Evolutionary conservation across 2,329 filamentous ascomycete species (phyloP).

Genomic region (Alternaria sp.): DNA sequence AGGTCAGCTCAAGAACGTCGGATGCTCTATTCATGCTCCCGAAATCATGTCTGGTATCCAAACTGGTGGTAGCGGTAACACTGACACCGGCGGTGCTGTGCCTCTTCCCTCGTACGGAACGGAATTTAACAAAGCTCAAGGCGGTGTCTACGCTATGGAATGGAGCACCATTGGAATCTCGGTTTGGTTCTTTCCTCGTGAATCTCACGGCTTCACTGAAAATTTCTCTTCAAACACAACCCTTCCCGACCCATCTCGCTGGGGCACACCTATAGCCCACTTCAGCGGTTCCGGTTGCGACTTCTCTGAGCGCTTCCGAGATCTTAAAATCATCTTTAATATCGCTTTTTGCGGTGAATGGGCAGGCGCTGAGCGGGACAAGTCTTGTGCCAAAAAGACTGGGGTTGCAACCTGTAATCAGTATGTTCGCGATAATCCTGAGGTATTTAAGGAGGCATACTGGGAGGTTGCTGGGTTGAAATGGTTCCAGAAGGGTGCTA

Average conservation of each 20-base stretch:
- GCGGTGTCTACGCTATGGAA: constrained; percentile 54
- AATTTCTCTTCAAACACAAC: constrained; percentile 9
- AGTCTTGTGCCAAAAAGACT: constrained; percentile 38
- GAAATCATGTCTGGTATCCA: neutral
- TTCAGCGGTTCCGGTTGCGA: constrained; percentile 52
- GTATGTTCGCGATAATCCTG: constrained; percentile 44
- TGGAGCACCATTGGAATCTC: constrained; percentile 50
- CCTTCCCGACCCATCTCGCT: constrained; percentile 28
- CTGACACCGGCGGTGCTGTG: constrained; percentile 10
- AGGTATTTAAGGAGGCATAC: constrained; percentile 42
- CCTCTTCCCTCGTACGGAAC: constrained; percentile 44
- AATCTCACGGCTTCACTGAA: constrained; percentile 8
- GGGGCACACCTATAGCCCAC: constrained; percentile 42
- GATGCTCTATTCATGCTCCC: constrained; percentile 38
- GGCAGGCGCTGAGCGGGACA: constrained; percentile 67
- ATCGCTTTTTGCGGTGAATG: constrained; percentile 64
- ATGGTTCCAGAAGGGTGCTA: constrained; percentile 35
- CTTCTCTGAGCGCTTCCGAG: constrained; percentile 56
- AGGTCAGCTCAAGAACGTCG: constrained; percentile 42
- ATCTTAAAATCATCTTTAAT: constrained; percentile 55
- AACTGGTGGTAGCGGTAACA: neutral
- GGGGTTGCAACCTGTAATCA: constrained; percentile 59
- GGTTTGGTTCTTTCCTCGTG: constrained; percentile 55
- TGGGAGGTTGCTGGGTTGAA: constrained; percentile 47
- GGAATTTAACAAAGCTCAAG: constrained; percentile 45